A percentile compares a stretch with the other conserved stretches of the same genome.
Evolutionary conservation across 176 grass and related monocot genomes (phyloP).

Genomic region (bread wheat (Triticum aestivum)): IWGSC_CS_RefSeq_v2.1 NC_057804.1:315862571-315863070

Average conservation of each 20-base stretch:
- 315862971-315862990: conserved; percentile 70
- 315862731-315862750: conserved; percentile 28
- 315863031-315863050: conserved; percentile 39
- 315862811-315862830: conserved; percentile 11
- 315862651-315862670: not conserved
- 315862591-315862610: not conserved
- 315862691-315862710: not conserved
- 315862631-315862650: not conserved
- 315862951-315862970: conserved; percentile 80
- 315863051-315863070: not conserved
- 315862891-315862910: not conserved
- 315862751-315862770: not conserved
- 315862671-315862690: not conserved
- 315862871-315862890: not conserved
- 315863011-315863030: conserved; percentile 69
- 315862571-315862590: not conserved
- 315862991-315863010: conserved; percentile 64
- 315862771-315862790: not conserved
- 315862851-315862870: conserved; percentile 51
- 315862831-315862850: conserved; percentile 44
- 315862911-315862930: not conserved
- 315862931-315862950: conserved; percentile 49
- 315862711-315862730: conserved; percentile 10
- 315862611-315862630: not conserved
- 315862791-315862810: conserved; percentile 18